Percentiles rank a stretch among this genome's conserved stretches.
Conservation (phyloP, 805 yeast genomes). For the Cephaloascus albidus region DNA sequence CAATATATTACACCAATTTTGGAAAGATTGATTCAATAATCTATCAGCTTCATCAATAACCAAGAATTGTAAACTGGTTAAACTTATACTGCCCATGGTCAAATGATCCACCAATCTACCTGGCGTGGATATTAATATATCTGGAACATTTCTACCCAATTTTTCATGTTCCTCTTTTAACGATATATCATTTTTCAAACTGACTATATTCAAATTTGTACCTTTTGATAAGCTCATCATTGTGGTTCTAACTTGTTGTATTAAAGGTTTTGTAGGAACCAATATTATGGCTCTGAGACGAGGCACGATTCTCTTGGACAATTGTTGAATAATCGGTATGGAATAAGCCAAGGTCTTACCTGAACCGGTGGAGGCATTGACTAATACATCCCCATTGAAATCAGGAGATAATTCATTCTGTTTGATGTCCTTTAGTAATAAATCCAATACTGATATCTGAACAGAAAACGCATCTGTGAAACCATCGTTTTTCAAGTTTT, state of each 20-base stretch:
- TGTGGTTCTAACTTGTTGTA: conserved; percentile 70
- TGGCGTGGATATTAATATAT: conserved; percentile 63
- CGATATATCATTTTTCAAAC: conserved; percentile 42
- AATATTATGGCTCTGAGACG: conserved; percentile 65
- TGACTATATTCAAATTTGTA: conserved; percentile 52
- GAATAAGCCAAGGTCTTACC: conserved; percentile 91
- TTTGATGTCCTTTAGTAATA: conserved; percentile 33
- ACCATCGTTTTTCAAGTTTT: conserved; percentile 37
- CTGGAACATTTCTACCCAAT: conserved; percentile 42
- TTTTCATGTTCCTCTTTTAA: conserved; percentile 56
- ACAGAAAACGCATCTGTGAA: conserved; percentile 64
- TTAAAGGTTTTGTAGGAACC: conserved; percentile 86
- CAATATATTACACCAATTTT: conserved; percentile 75
- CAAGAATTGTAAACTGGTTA: conserved; percentile 49
- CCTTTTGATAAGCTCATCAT: conserved; percentile 55
- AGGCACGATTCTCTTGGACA: conserved; percentile 59
- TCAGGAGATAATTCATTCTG: conserved; percentile 35
- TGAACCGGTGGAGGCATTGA: conserved; percentile 92
- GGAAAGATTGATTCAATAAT: conserved; percentile 79
- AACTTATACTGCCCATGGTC: conserved; percentile 24
- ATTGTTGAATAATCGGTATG: conserved; percentile 70
- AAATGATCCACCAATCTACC: conserved; percentile 80
- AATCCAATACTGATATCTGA: conserved; percentile 59
- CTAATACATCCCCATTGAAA: conserved; percentile 66
- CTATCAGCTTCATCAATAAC: conserved; percentile 81